Percentiles rank a stretch among this genome's conserved stretches.
Evolutionary conservation across 441 rosid genomes (phyloP).

Genomic region (Gossypium aridum): DNA sequence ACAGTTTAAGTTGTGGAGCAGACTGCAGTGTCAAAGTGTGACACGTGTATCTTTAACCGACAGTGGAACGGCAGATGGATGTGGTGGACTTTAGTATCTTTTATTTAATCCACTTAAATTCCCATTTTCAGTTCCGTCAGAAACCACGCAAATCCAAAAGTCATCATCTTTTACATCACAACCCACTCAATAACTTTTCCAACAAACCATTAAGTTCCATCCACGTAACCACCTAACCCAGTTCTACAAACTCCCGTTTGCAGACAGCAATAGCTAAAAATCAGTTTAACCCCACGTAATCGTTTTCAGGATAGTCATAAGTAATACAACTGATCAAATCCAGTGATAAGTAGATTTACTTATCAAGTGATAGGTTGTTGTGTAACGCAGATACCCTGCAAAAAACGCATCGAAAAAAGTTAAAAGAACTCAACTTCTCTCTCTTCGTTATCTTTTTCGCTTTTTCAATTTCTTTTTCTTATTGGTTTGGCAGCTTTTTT

Average conservation of each 20-base stretch:
- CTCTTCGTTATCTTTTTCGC: constrained; percentile 19
- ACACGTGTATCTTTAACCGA: constrained; percentile 35
- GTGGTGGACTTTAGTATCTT: constrained; percentile 27
- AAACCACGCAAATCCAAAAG: neutral
- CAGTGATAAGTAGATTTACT: accelerated
- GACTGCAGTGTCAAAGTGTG: neutral
- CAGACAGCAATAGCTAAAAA: neutral
- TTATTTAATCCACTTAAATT: constrained; percentile 28
- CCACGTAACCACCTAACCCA: constrained; percentile 14
- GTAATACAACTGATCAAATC: accelerated
- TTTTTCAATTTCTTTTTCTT: neutral
- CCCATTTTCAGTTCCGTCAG: constrained; percentile 28
- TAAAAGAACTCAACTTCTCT: constrained; percentile 27
- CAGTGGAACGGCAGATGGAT: constrained; percentile 18
- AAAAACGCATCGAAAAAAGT: constrained; percentile 30
- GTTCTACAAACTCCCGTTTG: neutral
- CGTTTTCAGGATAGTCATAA: neutral
- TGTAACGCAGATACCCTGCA: constrained; percentile 20
- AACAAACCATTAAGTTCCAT: accelerated
- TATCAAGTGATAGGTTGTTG: constrained; percentile 29
- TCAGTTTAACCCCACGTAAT: neutral
- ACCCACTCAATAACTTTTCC: neutral
- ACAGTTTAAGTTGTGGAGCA: neutral
- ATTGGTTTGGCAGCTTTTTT: constrained; percentile 19
- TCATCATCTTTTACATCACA: neutral